Conservation (phyloP, 73 alveolate genomes). For the Durusdinium trenchii region DNA sequence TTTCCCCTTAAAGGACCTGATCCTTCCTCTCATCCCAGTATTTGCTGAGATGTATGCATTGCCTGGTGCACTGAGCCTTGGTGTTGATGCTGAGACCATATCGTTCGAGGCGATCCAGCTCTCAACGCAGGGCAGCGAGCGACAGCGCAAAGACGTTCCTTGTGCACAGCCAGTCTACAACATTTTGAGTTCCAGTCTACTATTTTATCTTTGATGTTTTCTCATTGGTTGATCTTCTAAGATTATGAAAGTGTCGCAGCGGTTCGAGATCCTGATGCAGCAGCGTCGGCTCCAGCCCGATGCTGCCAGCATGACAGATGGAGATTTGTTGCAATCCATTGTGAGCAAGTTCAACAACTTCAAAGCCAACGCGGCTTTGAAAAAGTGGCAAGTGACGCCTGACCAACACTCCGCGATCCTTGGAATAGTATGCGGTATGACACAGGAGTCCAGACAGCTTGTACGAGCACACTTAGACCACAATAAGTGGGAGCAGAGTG, state of each 20-base stretch:
- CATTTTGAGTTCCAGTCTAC: neutral
- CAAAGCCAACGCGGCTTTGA: constrained; percentile 36
- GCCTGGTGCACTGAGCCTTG: neutral
- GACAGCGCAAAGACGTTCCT: constrained; percentile 44
- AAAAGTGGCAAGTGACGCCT: neutral
- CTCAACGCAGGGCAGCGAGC: neutral
- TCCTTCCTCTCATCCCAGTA: neutral
- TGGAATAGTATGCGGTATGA: neutral
- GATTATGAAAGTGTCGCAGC: neutral
- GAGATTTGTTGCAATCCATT: neutral
- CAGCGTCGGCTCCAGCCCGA: neutral
- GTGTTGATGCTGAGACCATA: neutral
- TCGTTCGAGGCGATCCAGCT: constrained; percentile 4
- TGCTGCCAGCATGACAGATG: neutral
- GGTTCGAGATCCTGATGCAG: neutral
- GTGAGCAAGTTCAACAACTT: neutral
- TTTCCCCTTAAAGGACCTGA: neutral
- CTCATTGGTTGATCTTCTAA: neutral
- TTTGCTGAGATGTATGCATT: neutral
- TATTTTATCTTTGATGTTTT: neutral
- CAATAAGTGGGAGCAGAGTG: constrained; percentile 36
- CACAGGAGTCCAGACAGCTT: neutral
- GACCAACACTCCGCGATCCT: neutral
- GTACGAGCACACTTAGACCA: neutral
- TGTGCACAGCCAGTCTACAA: neutral